Evolutionary conservation across 2,329 filamentous ascomycete genomes (phyloP).

Genomic region (Cladosporium sp.): DNA sequence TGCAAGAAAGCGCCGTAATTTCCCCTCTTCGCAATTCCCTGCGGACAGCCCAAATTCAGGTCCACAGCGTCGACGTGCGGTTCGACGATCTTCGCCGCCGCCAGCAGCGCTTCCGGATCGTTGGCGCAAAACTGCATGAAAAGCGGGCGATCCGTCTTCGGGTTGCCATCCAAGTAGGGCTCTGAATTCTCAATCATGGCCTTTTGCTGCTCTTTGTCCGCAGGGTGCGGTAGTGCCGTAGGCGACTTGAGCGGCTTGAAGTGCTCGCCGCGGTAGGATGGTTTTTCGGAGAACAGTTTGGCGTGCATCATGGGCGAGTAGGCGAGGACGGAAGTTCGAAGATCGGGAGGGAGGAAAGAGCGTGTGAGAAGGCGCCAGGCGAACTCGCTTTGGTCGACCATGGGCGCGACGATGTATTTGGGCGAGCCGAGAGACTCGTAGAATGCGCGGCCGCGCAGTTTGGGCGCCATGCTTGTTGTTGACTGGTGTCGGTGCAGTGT

Average conservation of each 20-base stretch:
- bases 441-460: constrained; percentile 68
- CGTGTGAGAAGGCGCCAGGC: constrained; percentile 96
- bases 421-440: constrained; percentile 94
- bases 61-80: constrained; percentile 94
- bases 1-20: constrained; percentile 94
- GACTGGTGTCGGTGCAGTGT: constrained; percentile 12
- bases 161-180: constrained; percentile 80
- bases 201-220: constrained; percentile 20
- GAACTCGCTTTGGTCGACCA: constrained; percentile 99
- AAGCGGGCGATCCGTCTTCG: constrained; percentile 76
- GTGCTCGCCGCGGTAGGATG: constrained; percentile 71
- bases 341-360: constrained; percentile 71
- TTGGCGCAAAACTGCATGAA: constrained; percentile 98
- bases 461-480: constrained; percentile 26
- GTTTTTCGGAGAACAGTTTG: constrained; percentile 73
- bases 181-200: constrained; percentile 24
- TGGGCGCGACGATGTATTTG: constrained; percentile 86
- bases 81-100: constrained; percentile 71
- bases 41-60: constrained; percentile 91
- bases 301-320: constrained; percentile 98
- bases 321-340: constrained; percentile 63
- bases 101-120: constrained; percentile 72
- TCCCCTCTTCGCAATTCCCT: constrained; percentile 87
- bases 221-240: constrained; percentile 19
- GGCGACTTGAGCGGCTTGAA: constrained; percentile 64